Percentiles rank a stretch among this genome's conserved stretches.
These are phyloP conservation scores for Saccharum spontaneum DNA, from an alignment of 176 grass and related monocot species.

Conservation along the genomic window DNA sequence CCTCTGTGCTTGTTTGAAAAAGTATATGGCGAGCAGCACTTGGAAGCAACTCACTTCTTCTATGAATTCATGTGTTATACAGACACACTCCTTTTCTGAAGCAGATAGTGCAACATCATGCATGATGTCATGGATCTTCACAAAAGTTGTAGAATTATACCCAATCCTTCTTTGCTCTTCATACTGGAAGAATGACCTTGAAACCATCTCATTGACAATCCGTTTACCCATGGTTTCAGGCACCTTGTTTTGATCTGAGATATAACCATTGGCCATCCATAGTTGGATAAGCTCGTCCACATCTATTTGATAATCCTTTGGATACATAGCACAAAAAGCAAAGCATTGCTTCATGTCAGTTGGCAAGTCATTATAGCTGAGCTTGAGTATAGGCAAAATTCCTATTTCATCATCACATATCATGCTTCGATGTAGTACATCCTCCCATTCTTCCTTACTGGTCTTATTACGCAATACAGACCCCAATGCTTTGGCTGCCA, in stretches of 20 bases:
- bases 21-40: not conserved
- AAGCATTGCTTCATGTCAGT: not conserved
- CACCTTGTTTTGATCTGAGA: not conserved
- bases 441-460: slow-evolving; percentile 14
- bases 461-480: not conserved
- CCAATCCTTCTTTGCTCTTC: not conserved
- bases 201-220: not conserved
- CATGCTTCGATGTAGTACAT: not conserved
- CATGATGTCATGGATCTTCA: not conserved
- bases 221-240: not conserved
- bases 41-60: not conserved
- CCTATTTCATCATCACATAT: not conserved
- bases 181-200: not conserved
- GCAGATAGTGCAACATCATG: not conserved
- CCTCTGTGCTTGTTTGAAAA: not conserved
- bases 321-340: not conserved
- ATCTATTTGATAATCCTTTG: not conserved
- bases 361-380: slow-evolving; percentile 28
- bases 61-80: not conserved
- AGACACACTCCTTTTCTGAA: not conserved
- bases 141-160: not conserved
- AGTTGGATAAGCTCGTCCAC: not conserved
- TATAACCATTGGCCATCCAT: not conserved
- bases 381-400: not conserved
- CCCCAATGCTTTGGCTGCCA: not conserved